Evolutionary conservation across 2,329 filamentous ascomycete genomes (phyloP), one percentile per base, ranked within the genome.

Genomic region (Fusarium circinatum): DNA sequence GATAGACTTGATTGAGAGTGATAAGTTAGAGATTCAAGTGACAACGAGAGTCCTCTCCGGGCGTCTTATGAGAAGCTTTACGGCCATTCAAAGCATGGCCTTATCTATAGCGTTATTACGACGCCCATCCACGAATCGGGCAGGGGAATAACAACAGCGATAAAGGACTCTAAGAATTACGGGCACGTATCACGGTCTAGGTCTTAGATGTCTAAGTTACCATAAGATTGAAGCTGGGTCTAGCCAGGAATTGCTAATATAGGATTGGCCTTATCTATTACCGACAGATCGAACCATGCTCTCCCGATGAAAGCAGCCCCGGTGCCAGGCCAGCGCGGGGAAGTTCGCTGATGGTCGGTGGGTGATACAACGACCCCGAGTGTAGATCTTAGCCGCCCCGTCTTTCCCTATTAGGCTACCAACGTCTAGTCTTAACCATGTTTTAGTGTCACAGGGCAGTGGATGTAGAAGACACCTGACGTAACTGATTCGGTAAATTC

Each of bases 361-460:
- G 10, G 1, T 52, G n/a, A 36, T 52, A 52, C 6, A 13, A 26
- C 32, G 2, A 38, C 49, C 13, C 49, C 49, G 13, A 38, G 49
- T 18, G 49, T 54, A 17, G 0, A 17, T 26, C 1, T 9, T 9
- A 54, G 10, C 49, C 32, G 49, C 32, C n/a, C n/a, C 49, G 30
- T 22, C 49, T 38, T 54, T 26, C 49, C 49, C 2, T 0, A 26
- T 54, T 2, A 12, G 49, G 49, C 13, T 26, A 26, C n/a, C 1
- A 26, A 1, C 5, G 4, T 26, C 32, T 5, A 17, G 3, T 0
- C 5, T 22, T 6, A 2, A 2, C 3, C 18, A 4, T 0, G 3
- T 6, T 15, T 0, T 1, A 51, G 12, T 0, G 2, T 0, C 0
- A 24, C 8, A 24, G 4, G 30, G n/a, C 0, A 22, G 49, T 52